phyloP scores from a whole-genome alignment of 768 basidiomycete species.

The Termitomyces sp. region DNA sequence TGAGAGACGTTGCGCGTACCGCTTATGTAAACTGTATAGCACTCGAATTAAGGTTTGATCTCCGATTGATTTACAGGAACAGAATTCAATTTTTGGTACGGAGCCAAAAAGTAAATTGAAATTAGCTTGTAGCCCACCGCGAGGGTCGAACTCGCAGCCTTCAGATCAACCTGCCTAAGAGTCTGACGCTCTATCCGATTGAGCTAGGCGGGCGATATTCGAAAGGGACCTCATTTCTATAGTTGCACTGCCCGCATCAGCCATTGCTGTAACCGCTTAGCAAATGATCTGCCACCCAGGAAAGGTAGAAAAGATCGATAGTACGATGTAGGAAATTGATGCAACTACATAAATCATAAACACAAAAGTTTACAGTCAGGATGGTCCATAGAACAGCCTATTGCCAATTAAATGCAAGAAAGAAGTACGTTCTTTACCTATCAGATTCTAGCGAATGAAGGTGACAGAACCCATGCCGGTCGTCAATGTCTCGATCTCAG shows the following conservation, averaged over 20 bases:
- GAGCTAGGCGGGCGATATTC: slow-evolving; percentile 35
- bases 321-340: background rate
- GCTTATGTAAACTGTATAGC: slow-evolving; percentile 41
- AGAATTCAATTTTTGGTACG: too few species aligned
- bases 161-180: slow-evolving; percentile 50
- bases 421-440: background rate
- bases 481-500: slow-evolving; percentile 30
- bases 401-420: background rate
- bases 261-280: too few species aligned
- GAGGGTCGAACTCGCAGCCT: slow-evolving; percentile 86
- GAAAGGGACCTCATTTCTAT: too few species aligned
- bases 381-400: background rate
- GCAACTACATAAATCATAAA: background rate
- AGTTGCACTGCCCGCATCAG: too few species aligned
- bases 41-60: slow-evolving; percentile 30
- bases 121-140: slow-evolving; percentile 32
- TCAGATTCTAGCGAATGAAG: slow-evolving; percentile 4
- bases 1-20: slow-evolving; percentile 13
- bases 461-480: slow-evolving; percentile 23
- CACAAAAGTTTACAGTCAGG: background rate
- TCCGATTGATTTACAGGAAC: slow-evolving; percentile 38
- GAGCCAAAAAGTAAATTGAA: too few species aligned
- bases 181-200: slow-evolving; percentile 55
- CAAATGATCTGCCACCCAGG: background rate
- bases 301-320: background rate